Base-by-base conservation (phyloP, 1,139 yeast species). In the Kodamaea alishanica region DNA sequence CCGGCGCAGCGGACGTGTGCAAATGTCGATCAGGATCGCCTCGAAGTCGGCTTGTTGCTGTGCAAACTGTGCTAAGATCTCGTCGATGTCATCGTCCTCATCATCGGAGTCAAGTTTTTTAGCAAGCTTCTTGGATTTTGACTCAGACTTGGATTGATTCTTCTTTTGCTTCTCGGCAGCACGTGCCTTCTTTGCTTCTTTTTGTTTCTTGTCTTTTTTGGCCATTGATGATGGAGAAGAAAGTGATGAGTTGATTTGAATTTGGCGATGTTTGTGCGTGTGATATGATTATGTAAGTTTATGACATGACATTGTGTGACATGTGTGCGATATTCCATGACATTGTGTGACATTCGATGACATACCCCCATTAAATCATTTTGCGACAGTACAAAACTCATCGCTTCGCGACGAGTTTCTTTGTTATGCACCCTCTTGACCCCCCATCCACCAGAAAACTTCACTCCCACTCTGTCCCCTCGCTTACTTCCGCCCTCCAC, bases 181-280 rank as follows among this genome's bases (percentile, higher is more conserved):
- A 36, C 96, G 77, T 25, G 94, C 95, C 75, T 89, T 89, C 63
- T 89, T 88, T 51, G 95, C 88, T 36, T 87, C 96, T 61, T 88
- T 88, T 45, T 86, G 80, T 62, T 87, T 86, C 64, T 87, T 81
- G 49, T 68, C 84, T 65, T 88, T 89, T 65, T 87, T 89, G 8
- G 89, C 95, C 95, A 86, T 84, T 25, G 20, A 3, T 12, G 10
- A 15, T 15, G n/a, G n/a, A n/a, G n/a, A n/a, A n/a, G n/a, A n/a
- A n/a, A n/a, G 10, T n/a, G 32, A 23, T 34, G 15, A 10, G 24
- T 15, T 30, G 28, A 3, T n/a, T 9, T 26, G 28, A 15, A 15
- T 15, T 15, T 15, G 4, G 20, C 20, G 20, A 15, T 15, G 20
- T 15, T 15, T 15, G 20, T 15, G n/a, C n/a, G n/a, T n/a, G n/a